phyloP scores from a whole-genome alignment of 2,329 filamentous ascomycete species.

The Neoascochyta sp. region DNA sequence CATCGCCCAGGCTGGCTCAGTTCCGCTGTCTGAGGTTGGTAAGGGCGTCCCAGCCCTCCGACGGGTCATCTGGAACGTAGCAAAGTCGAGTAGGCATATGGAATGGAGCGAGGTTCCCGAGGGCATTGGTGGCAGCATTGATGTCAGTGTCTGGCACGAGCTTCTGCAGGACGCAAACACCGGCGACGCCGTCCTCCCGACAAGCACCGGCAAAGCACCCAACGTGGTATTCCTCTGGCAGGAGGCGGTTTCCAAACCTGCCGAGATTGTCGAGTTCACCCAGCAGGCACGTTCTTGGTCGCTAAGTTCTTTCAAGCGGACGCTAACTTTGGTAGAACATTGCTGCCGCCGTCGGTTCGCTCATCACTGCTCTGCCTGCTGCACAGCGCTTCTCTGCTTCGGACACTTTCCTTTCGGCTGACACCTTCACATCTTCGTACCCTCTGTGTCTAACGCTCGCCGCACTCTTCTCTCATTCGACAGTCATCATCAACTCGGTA shows the following conservation, averaged over 20 bases:
- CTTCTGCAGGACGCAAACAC: constrained; percentile 63
- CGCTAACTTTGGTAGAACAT: constrained; percentile 58
- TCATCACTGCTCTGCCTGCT: constrained; percentile 71
- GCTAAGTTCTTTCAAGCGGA: rapidly evolving
- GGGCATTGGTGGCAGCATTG: constrained; percentile 68
- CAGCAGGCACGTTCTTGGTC: constrained; percentile 50
- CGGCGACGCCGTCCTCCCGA: constrained; percentile 61
- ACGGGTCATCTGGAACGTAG: constrained; percentile 87
- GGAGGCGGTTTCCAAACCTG: constrained; percentile 45
- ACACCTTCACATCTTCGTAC: constrained; percentile 75
- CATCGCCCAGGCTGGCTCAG: constrained; percentile 78
- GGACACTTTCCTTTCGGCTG: constrained; percentile 82
- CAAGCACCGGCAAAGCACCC: constrained; percentile 52
- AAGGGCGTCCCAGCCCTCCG: constrained; percentile 66
- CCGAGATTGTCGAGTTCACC: constrained; percentile 75
- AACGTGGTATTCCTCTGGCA: constrained; percentile 65
- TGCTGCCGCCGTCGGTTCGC: constrained; percentile 77
- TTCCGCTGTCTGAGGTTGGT: constrained; percentile 72
- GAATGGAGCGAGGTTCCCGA: constrained; percentile 90
- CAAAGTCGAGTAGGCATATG: constrained; percentile 84
- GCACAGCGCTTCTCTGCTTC: constrained; percentile 67
- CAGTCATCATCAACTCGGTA: constrained; percentile 84
- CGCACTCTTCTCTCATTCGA: constrained; percentile 79
- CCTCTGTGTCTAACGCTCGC: constrained; percentile 75
- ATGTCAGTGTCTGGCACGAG: constrained; percentile 90